phyloP scores from a whole-genome alignment of 768 basidiomycete genomes.

The Albatrellus ellisii region DNA sequence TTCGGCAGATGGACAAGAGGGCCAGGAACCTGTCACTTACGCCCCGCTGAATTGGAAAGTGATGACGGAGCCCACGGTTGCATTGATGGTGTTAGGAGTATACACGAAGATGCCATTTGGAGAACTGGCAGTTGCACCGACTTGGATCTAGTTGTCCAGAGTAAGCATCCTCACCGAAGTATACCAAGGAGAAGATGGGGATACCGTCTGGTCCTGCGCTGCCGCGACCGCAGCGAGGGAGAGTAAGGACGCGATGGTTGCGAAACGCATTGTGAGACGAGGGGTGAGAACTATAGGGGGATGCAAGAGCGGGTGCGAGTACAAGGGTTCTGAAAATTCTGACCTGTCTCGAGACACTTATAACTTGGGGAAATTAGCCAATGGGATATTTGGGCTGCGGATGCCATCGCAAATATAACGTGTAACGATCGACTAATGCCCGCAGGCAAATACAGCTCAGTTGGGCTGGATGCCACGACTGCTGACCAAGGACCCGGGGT shows the following conservation, averaged over 20 bases:
- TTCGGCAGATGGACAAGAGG: neutral
- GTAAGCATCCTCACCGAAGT: neutral
- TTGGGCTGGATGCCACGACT: too few species aligned
- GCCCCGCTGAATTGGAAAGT: slow-evolving; percentile 37
- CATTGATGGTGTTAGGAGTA: slow-evolving; percentile 29
- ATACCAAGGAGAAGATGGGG: neutral
- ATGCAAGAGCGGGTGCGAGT: neutral
- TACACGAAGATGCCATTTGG: slow-evolving; percentile 27
- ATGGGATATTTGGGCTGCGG: too few species aligned
- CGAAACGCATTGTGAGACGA: neutral
- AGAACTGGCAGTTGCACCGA: neutral
- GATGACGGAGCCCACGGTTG: slow-evolving; percentile 29
- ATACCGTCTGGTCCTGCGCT: slow-evolving; percentile 3
- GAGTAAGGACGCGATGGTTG: neutral
- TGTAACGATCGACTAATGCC: too few species aligned
- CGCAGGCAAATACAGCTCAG: too few species aligned
- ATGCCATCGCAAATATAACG: too few species aligned
- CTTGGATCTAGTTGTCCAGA: neutral
- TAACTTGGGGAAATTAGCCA: too few species aligned
- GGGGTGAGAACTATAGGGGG: neutral
- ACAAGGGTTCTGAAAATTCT: neutral
- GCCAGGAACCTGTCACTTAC: slow-evolving; percentile 18
- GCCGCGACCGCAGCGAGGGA: slow-evolving; percentile 1
- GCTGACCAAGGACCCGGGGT: too few species aligned
- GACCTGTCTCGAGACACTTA: neutral